Conservation (phyloP, 2,329 filamentous ascomycete genomes). For the Zasmidium citrigriseum region DNA sequence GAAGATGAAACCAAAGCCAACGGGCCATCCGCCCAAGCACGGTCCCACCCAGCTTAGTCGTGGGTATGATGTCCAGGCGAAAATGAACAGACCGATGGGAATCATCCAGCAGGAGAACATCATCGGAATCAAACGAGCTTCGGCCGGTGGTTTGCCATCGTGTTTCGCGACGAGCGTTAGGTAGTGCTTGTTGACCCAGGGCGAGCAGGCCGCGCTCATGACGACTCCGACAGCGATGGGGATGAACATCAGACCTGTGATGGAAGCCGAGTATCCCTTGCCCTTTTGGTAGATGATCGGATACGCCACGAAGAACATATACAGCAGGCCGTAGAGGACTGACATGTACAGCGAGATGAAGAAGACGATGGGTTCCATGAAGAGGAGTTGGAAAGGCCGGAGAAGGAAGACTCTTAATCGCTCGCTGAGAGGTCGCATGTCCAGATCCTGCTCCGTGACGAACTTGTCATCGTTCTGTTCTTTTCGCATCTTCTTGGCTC, state of each 20-base stretch:
- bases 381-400: slow-evolving; percentile 82
- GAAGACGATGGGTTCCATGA: slow-evolving; percentile 80
- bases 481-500: slow-evolving; percentile 72
- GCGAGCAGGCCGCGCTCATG: slow-evolving; percentile 40
- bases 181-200: slow-evolving; percentile 81
- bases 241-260: slow-evolving; percentile 68
- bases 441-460: slow-evolving; percentile 80
- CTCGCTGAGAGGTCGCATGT: slow-evolving; percentile 68
- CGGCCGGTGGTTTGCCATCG: slow-evolving; percentile 73
- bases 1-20: slow-evolving; percentile 37
- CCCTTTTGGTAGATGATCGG: slow-evolving; percentile 72
- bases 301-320: slow-evolving; percentile 68
- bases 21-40: slow-evolving; percentile 29
- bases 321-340: slow-evolving; percentile 24
- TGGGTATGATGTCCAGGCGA: slow-evolving; percentile 69
- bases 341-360: slow-evolving; percentile 74
- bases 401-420: slow-evolving; percentile 73
- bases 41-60: slow-evolving; percentile 70
- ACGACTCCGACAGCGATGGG: slow-evolving; percentile 31
- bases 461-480: slow-evolving; percentile 66
- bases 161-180: slow-evolving; percentile 62
- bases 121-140: slow-evolving; percentile 77
- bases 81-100: slow-evolving; percentile 66
- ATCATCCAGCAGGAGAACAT: slow-evolving; percentile 57
- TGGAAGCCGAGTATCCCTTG: slow-evolving; percentile 77